Conservation (phyloP, 2,329 filamentous ascomycete species). For the Cordyceps cicadae region DNA sequence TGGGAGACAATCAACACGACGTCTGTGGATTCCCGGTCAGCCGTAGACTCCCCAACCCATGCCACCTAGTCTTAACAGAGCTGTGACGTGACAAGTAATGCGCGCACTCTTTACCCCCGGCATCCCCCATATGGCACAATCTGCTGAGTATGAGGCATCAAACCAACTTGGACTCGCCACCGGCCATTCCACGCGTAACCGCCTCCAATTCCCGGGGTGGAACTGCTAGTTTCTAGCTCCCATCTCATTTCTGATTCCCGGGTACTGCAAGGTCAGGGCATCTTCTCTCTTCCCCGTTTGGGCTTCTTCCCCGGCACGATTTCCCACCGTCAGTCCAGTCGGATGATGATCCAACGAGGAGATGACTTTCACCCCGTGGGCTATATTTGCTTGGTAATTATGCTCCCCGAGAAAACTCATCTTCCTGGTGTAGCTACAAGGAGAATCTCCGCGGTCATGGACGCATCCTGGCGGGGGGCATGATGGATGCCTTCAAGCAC, state of each 20-base stretch:
- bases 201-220: slow-evolving; percentile 1
- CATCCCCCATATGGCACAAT: background rate
- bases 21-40: background rate
- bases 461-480: background rate
- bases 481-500: background rate
- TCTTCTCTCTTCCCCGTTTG: background rate
- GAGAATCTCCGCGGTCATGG: background rate
- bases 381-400: background rate
- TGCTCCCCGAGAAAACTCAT: background rate
- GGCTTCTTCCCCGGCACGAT: background rate
- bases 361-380: background rate
- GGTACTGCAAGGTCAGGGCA: background rate
- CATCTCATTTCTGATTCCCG: background rate
- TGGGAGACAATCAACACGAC: background rate
- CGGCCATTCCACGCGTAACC: background rate
- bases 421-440: background rate
- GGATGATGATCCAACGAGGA: background rate
- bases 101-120: background rate
- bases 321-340: background rate
- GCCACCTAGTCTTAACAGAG: too few relatives aligned
- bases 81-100: background rate
- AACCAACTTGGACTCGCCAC: background rate
- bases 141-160: background rate
- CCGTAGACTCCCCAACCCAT: background rate
- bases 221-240: background rate